phyloP scores from a whole-genome alignment of 768 basidiomycete genomes.

The Boletus speciosus region DNA sequence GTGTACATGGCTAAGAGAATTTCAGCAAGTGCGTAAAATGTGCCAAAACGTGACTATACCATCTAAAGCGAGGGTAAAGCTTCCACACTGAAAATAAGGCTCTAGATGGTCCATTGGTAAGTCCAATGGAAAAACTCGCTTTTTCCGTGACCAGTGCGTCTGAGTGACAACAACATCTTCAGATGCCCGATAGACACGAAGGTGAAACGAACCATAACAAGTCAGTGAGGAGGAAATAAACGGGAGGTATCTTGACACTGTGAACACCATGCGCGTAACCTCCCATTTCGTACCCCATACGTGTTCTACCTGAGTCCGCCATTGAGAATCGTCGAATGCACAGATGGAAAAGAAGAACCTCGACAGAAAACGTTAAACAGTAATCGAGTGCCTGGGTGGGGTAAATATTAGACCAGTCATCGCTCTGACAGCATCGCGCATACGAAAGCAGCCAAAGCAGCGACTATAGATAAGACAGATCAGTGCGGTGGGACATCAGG shows the following conservation, averaged over 20 bases:
- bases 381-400: slow-evolving; percentile 19
- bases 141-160: slow-evolving; percentile 1
- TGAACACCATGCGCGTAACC: slow-evolving; percentile 22
- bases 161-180: background rate
- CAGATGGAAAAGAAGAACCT: slow-evolving; percentile 10
- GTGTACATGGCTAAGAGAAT: slow-evolving; percentile 9
- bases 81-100: slow-evolving; percentile 14
- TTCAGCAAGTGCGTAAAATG: background rate
- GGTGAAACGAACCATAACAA: slow-evolving; percentile 14
- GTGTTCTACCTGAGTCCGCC: slow-evolving; percentile 13
- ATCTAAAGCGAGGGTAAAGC: slow-evolving; percentile 16
- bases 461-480: slow-evolving; percentile 8
- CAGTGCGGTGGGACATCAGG: background rate
- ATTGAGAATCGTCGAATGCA: background rate
- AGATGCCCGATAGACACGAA: background rate
- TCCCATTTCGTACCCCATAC: slow-evolving; percentile 26
- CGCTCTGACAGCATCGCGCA: background rate
- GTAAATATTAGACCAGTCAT: background rate
- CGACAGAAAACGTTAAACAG: slow-evolving; percentile 20
- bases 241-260: slow-evolving; percentile 27
- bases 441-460: slow-evolving; percentile 18
- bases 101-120: background rate
- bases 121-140: slow-evolving; percentile 1
- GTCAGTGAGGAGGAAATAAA: slow-evolving; percentile 17
- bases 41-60: background rate